phyloP scores from a whole-genome alignment of 352 stramenopile species.

The Globisporangium ultimum region DNA sequence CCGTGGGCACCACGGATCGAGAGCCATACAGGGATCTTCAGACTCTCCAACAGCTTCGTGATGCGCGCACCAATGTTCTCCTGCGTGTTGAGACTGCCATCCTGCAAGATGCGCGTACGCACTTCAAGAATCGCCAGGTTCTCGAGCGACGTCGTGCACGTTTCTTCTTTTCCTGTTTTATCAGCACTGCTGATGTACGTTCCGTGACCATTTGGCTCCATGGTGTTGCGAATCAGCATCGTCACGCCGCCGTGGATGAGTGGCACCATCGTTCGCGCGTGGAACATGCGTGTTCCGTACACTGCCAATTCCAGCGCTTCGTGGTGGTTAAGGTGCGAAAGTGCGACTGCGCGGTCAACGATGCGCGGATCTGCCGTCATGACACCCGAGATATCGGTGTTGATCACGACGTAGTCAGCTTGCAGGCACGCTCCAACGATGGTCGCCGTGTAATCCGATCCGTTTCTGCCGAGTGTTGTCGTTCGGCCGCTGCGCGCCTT shows the following conservation, averaged over 20 bases:
- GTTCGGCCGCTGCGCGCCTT: conserved; percentile 54
- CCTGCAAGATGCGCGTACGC: conserved; percentile 74
- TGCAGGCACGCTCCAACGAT: conserved; percentile 65
- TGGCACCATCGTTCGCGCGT: conserved; percentile 81
- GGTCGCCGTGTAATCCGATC: conserved; percentile 82
- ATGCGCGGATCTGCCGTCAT: conserved; percentile 82
- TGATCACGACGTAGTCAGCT: conserved; percentile 83
- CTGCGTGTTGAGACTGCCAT: conserved; percentile 47
- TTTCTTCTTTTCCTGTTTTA: conserved; percentile 54
- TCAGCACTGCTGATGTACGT: conserved; percentile 77
- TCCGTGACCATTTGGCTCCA: conserved; percentile 72
- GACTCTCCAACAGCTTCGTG: conserved; percentile 59
- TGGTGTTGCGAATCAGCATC: conserved; percentile 85
- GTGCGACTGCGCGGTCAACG: conserved; percentile 62
- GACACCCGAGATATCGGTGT: conserved; percentile 80
- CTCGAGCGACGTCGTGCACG: conserved; percentile 81
- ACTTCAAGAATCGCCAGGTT: conserved; percentile 80
- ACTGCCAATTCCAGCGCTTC: conserved; percentile 79
- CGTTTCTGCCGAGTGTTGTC: conserved; percentile 79
- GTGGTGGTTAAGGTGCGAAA: conserved; percentile 78
- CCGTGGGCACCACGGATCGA: conserved; percentile 81
- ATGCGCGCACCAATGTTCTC: conserved; percentile 76
- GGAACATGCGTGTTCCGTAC: conserved; percentile 85
- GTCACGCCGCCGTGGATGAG: conserved; percentile 77
- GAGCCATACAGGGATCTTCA: conserved; percentile 73